Base-by-base conservation (phyloP, 2,329 filamentous ascomycete species). In the Pezicula rhizophila region DNA sequence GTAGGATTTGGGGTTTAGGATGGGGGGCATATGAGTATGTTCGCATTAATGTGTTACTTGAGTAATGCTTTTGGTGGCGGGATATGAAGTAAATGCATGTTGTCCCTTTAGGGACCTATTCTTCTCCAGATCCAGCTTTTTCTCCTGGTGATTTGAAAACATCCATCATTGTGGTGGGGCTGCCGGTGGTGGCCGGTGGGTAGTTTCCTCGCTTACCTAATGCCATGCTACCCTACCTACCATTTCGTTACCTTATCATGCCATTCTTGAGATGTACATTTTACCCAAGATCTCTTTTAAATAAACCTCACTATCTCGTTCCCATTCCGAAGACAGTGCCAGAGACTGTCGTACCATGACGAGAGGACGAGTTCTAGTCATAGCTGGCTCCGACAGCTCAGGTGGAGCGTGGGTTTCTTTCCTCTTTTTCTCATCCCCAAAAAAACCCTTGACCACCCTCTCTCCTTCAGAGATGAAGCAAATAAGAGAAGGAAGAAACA, bases 361-460 rank as follows among this genome's bases (percentile, higher is more conserved):
- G n/a, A 57, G 57, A 52, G 61, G 73, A 57, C 72, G 80, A 42
- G 78, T 88, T 45, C 69, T 89, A 50, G 78, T 87, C 6, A 83
- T 89, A 53, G 85, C 85, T 42, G 85, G 85, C 49, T 87, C 84
- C 25, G 85, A 89, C 66, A 85, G 83, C 66, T 88, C 84, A 35
- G 85, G 85, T 56, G 85, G 85, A 69, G 85, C 85, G 80, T 87
- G 74, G 71, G 83, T 77, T 31, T 31, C 6, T 46, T 47, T 45
- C 37, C 46, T 48, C 25, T 23, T 7, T 23, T 23, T 23, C 6
- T 23, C 23, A 18, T 23, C 23, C 23, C 23, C 23, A 23, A 23
- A 23, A 23, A 23, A 7, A 20, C 55, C 48, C 23, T 14, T 42
- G 12, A 51, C 56, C 48, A 45, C 50, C 45, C 23, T 37, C 50